These are phyloP conservation scores for Catunica adiposa DNA, from an alignment of 2,329 filamentous ascomycete genomes.

Conservation along the genomic window DNA sequence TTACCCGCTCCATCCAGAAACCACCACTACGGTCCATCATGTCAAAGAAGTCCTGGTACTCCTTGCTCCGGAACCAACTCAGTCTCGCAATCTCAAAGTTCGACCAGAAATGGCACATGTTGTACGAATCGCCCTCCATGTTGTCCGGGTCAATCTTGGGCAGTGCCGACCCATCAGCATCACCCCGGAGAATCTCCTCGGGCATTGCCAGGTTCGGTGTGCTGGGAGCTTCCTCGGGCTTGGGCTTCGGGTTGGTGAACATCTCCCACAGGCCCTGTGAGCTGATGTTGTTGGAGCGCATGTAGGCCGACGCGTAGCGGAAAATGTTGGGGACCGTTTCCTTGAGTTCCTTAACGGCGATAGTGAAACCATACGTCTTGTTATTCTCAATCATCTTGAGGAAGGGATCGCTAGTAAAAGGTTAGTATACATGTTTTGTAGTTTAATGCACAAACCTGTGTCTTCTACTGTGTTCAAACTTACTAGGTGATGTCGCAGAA, in stretches of 20 bases:
- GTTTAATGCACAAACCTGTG: no score
- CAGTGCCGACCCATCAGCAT: constrained; percentile 47
- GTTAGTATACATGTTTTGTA: not conserved
- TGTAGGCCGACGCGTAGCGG: constrained; percentile 96
- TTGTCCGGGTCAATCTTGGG: constrained; percentile 74
- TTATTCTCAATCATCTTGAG: constrained; percentile 83
- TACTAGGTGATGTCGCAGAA: constrained; percentile 99
- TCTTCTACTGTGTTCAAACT: constrained; percentile 6
- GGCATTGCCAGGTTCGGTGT: constrained; percentile 52
- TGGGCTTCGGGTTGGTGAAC: constrained; percentile 64
- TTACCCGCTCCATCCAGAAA: constrained; percentile 96
- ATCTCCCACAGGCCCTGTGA: constrained; percentile 96
- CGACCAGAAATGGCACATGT: constrained; percentile 99
- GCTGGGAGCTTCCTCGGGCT: constrained; percentile 42
- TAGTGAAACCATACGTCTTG: constrained; percentile 98
- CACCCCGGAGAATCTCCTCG: constrained; percentile 62
- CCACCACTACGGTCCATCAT: constrained; percentile 98
- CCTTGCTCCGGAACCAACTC: constrained; percentile 91
- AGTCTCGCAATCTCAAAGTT: constrained; percentile 96
- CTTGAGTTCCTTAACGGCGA: constrained; percentile 92
- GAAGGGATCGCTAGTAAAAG: constrained; percentile 61
- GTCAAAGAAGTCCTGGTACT: constrained; percentile 94
- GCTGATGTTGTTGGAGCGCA: constrained; percentile 74
- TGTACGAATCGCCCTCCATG: constrained; percentile 97
- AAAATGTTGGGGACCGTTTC: constrained; percentile 98